Evolutionary conservation across 257 asterid species (phyloP).

Genomic region (Rhazya stricta): DNA sequence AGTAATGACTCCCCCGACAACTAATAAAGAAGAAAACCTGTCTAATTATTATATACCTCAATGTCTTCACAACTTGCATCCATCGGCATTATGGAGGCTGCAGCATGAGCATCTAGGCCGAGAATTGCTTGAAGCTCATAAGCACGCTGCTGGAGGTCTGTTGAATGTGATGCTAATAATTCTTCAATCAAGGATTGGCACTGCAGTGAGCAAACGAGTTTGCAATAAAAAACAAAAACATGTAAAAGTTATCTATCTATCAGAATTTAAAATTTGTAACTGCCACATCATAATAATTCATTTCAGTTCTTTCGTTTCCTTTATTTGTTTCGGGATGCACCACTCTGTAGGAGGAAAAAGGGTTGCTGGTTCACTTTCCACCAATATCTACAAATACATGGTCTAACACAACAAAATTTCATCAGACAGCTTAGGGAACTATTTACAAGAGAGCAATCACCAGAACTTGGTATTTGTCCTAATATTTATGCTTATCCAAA

Average conservation of each 20-base stretch:
- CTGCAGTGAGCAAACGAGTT: slow-evolving; percentile 43
- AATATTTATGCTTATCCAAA: too few species aligned
- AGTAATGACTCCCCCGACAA: background rate
- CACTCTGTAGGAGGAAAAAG: background rate
- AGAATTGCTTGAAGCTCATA: slow-evolving; percentile 86
- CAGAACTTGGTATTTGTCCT: background rate
- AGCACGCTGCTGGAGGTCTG: slow-evolving; percentile 98
- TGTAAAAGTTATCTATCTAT: too few species aligned
- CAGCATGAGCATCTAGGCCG: slow-evolving; percentile 60
- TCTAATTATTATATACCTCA: slow-evolving; percentile 44
- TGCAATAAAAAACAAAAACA: slow-evolving; percentile 14
- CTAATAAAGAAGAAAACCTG: background rate
- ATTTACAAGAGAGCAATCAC: background rate
- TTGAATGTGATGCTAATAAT: slow-evolving; percentile 79
- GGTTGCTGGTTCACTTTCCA: background rate
- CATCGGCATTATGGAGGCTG: slow-evolving; percentile 66
- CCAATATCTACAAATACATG: background rate
- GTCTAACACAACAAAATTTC: background rate
- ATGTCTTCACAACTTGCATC: slow-evolving; percentile 86
- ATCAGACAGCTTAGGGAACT: background rate
- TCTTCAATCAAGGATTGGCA: slow-evolving; percentile 89
- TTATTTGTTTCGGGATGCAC: background rate
- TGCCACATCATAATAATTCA: background rate
- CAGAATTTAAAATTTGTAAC: background rate
- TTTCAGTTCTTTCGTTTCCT: background rate